phyloP scores from a whole-genome alignment of 371 early-diverging fungal genomes.

The Apophysomyces trapeziformis region DNA sequence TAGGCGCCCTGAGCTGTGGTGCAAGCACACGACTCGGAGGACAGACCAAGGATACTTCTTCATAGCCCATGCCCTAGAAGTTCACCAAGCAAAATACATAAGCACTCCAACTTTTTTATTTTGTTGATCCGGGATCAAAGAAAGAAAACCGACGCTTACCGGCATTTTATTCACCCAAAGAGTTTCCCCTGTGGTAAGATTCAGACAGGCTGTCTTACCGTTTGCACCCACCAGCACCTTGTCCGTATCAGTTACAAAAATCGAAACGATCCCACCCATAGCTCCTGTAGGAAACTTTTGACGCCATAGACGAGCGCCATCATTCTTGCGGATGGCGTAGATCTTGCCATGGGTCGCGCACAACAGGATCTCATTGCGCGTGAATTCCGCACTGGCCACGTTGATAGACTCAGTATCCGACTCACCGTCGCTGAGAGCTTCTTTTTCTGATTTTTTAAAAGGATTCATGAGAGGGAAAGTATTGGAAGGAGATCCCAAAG shows the following conservation, averaged over 20 bases:
- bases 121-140: background rate
- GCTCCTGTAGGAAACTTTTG: conserved; percentile 23
- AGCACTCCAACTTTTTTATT: too few species aligned
- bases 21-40: conserved; percentile 20
- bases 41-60: conserved; percentile 29
- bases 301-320: conserved; percentile 39
- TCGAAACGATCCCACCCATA: conserved; percentile 27
- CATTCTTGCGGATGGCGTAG: conserved; percentile 37
- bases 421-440: background rate
- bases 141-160: conserved; percentile 19
- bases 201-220: conserved; percentile 28
- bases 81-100: background rate
- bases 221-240: conserved; percentile 24
- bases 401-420: background rate
- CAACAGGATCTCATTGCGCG: conserved; percentile 32
- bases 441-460: conserved; percentile 3
- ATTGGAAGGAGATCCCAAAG: background rate
- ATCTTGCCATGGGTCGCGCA: conserved; percentile 42
- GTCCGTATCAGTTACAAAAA: conserved; percentile 35
- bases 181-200: conserved; percentile 26
- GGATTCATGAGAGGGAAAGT: conserved; percentile 2
- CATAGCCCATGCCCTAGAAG: conserved; percentile 26
- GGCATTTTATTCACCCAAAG: conserved; percentile 42
- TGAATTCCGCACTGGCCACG: background rate
- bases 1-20: conserved; percentile 10